A percentile compares a stretch with the other conserved stretches of the same genome.
These are phyloP conservation scores for Collybiopsis confluens DNA, from an alignment of 768 basidiomycete genomes.

Conservation along the genomic window DNA sequence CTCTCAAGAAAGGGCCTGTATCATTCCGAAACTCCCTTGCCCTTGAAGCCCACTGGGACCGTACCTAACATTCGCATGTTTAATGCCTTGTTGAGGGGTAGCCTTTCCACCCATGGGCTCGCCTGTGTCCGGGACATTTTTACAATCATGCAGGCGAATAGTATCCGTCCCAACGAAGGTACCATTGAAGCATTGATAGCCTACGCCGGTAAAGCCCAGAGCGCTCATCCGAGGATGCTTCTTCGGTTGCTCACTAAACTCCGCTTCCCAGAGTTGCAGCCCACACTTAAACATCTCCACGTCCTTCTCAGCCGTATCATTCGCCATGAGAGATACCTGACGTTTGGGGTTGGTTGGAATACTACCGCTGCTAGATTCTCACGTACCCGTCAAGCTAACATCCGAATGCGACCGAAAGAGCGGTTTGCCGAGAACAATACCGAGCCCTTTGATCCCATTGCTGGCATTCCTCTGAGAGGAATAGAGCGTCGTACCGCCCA, in stretches of 20 bases:
- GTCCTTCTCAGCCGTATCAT: slow-evolving; percentile 48
- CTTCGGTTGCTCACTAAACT: slow-evolving; percentile 43
- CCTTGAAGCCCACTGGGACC: slow-evolving; percentile 26
- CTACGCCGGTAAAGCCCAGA: slow-evolving; percentile 42
- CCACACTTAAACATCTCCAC: slow-evolving; percentile 56
- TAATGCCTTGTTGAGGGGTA: slow-evolving; percentile 55
- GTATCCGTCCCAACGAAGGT: slow-evolving; percentile 46
- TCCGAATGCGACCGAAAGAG: slow-evolving; percentile 8
- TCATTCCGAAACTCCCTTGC: slow-evolving; percentile 25
- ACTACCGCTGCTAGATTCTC: slow-evolving; percentile 35
- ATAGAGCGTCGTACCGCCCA: slow-evolving; percentile 16
- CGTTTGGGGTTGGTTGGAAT: slow-evolving; percentile 45
- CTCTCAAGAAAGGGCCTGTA: slow-evolving; percentile 3
- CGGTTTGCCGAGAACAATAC: slow-evolving; percentile 16
- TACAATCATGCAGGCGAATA: slow-evolving; percentile 48
- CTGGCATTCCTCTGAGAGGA: slow-evolving; percentile 34
- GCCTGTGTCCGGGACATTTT: slow-evolving; percentile 41
- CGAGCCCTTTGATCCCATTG: slow-evolving; percentile 44
- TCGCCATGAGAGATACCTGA: slow-evolving; percentile 45
- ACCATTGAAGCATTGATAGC: slow-evolving; percentile 55
- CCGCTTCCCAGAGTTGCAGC: slow-evolving; percentile 34
- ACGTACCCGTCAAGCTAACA: slow-evolving; percentile 18
- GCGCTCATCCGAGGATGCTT: slow-evolving; percentile 41
- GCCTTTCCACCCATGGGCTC: slow-evolving; percentile 47
- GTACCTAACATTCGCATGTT: slow-evolving; percentile 44